phyloP scores from a whole-genome alignment of 495 filamentous ascomycete genomes.

The Talaromyces wortmannii region DNA sequence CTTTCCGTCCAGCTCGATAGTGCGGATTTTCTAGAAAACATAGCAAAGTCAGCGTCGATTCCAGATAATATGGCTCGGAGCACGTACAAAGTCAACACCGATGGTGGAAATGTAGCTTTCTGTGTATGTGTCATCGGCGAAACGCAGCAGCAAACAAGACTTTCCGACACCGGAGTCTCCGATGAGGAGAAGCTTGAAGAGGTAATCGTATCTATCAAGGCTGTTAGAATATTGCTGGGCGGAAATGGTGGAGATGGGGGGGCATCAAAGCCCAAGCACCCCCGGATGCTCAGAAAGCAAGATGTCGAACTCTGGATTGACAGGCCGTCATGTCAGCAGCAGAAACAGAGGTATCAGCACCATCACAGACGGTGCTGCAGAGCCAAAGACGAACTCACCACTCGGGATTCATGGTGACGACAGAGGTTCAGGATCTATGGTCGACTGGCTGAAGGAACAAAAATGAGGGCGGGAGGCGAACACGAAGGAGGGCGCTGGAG shows the following conservation, averaged over 20 bases:
- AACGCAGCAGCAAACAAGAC: slow-evolving; percentile 95
- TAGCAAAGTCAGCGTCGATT: slow-evolving; percentile 1
- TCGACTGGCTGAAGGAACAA: background rate
- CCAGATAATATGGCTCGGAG: background rate
- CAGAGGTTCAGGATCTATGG: background rate
- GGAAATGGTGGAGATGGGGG: background rate
- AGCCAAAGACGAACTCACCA: slow-evolving; percentile 55
- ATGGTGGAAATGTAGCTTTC: slow-evolving; percentile 99
- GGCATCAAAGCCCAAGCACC: background rate
- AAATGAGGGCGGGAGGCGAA: background rate
- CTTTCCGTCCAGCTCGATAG: slow-evolving; percentile 98
- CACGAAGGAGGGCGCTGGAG: background rate
- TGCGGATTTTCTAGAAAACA: slow-evolving; percentile 85
- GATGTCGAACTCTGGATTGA: background rate
- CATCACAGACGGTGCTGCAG: background rate
- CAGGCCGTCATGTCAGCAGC: background rate
- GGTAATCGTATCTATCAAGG: slow-evolving; percentile 90
- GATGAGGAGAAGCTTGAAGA: slow-evolving; percentile 99
- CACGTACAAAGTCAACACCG: slow-evolving; percentile 94
- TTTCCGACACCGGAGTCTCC: slow-evolving; percentile 99
- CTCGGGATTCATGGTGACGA: slow-evolving; percentile 85
- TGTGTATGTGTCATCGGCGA: slow-evolving; percentile 99
- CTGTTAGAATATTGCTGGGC: background rate
- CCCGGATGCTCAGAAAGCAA: background rate
- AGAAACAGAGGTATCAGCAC: background rate